Base-by-base conservation (phyloP, 1,139 yeast genomes). In the Magnusiomyces magnusii region DNA sequence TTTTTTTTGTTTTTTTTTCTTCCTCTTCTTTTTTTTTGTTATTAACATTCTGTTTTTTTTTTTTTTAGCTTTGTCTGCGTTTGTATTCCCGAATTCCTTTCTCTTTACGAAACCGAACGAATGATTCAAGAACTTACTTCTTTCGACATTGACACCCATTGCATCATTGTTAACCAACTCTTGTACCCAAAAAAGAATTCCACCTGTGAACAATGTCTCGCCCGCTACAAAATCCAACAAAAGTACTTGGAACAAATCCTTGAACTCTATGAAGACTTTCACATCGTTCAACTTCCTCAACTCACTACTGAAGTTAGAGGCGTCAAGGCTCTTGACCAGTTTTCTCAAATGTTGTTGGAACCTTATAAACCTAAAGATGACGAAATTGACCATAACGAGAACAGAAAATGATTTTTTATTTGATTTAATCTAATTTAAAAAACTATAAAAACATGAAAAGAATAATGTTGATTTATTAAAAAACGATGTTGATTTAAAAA, bases 301-400 rank as follows among this genome's bases (percentile, higher is more conserved):
- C 82, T 95, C 66, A 96, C 97, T 52, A 83, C 87, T 64, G 99
- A 93, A 75, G 93, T 93, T 61, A 83, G 99, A 74, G 99, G 99
- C 39, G 79, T 88, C 62, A 87, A 86, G 60, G 88, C 92, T 69
- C 80, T 93, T 73, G 85, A 83, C 73, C 83, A 84, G 71, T 73
- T 69, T 62, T 68, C 73, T 34, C 60, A 67, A 56, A 71, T 73
- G 75, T 69, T 73, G 19, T 61, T 73, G 17, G 61, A 67, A 42
- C 73, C 75, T 3, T 66, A 64, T 58, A 55, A 58, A 47, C 61
- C 66, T 7, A 57, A 63, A 21, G 55, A 52, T 17, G 36, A 50
- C 9, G 41, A 55, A 39, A 24, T 23, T 49, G 36, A 15, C 25
- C 51, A 47, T 10, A 47, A 47, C 17, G 13, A 47, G 17, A 24